Conservation (phyloP, 176 grass and related monocot genomes). For the Phoenix dactylifera region DNA sequence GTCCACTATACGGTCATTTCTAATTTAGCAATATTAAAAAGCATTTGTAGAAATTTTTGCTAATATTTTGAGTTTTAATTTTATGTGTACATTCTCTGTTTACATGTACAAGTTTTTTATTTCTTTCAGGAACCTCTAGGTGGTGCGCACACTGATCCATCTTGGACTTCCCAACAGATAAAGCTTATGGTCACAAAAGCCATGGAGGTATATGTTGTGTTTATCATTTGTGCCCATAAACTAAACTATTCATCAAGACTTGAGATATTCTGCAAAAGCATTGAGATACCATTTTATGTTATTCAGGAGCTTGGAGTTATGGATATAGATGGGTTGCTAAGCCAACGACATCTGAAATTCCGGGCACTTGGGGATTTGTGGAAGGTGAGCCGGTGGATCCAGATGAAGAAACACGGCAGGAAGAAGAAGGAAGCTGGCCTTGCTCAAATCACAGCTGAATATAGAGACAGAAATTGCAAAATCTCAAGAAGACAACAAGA, state of each 20-base stretch:
- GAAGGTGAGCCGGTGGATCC: slow-evolving; percentile 17
- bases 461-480: slow-evolving; percentile 19
- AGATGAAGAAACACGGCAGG: slow-evolving; percentile 10
- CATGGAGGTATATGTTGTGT: slow-evolving; percentile 27
- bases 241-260: neutral
- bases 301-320: slow-evolving; percentile 14
- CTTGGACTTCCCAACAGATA: slow-evolving; percentile 28
- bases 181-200: slow-evolving; percentile 22
- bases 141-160: slow-evolving; percentile 36
- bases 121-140: slow-evolving; percentile 38
- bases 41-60: neutral
- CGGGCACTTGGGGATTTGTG: slow-evolving; percentile 11
- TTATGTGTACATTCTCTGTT: neutral
- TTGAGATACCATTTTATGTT: neutral
- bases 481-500: neutral
- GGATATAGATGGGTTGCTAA: slow-evolving; percentile 17
- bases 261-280: neutral
- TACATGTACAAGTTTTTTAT: neutral
- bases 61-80: slow-evolving; percentile 8
- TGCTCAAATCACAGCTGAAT: slow-evolving; percentile 11
- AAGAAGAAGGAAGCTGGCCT: slow-evolving; percentile 19
- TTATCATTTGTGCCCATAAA: neutral
- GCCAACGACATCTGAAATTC: slow-evolving; percentile 8
- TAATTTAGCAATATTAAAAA: neutral
- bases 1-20: neutral